Evolutionary conservation across 2,329 filamentous ascomycete species (phyloP).

Genomic region (Beauveria sp.): DNA sequence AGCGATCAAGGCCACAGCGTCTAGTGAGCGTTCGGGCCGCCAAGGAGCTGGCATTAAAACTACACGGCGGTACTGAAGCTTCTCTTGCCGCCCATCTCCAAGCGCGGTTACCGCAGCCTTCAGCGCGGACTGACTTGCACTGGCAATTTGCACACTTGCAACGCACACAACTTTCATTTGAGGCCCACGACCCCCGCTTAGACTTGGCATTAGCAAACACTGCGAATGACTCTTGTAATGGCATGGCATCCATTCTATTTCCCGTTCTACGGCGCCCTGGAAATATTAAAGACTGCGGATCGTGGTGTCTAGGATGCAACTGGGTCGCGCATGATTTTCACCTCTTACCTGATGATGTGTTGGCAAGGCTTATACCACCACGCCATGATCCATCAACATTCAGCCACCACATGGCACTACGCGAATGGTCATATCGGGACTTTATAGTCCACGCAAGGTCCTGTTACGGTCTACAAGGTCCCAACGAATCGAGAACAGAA

Average conservation of each 20-base stretch:
- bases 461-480: not conserved
- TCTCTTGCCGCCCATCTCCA: not conserved
- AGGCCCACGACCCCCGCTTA: not conserved
- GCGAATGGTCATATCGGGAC: conserved; percentile 2
- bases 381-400: not conserved
- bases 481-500: not conserved
- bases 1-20: conserved; percentile 13
- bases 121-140: not conserved
- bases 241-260: not conserved
- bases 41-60: conserved; percentile 19
- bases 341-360: not conserved
- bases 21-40: conserved; percentile 23
- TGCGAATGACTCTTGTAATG: not conserved
- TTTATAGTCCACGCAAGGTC: not conserved
- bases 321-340: not conserved
- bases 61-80: conserved; percentile 19
- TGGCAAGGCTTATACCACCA: not conserved
- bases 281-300: not conserved
- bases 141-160: not conserved
- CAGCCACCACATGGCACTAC: not conserved
- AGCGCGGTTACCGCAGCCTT: not conserved
- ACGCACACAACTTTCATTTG: not conserved
- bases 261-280: not conserved
- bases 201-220: not conserved
- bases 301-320: not conserved